Base-by-base conservation (phyloP, 306 rosid genomes). In the Vigna angularis region DNA sequence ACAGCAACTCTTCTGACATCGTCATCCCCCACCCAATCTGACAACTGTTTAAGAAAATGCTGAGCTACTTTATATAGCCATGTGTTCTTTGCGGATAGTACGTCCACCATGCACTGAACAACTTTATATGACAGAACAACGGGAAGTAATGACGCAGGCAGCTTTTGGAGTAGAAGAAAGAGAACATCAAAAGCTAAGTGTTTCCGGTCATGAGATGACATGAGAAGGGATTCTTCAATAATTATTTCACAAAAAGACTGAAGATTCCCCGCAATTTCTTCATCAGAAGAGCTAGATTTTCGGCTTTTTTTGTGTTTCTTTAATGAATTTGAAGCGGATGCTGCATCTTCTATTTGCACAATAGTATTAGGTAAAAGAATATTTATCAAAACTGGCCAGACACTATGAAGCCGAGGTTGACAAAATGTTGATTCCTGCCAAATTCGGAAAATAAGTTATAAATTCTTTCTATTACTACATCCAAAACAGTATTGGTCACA, bases 141-240 rank as follows among this genome's bases (percentile, higher is more conserved):
- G 0, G 94, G 89, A 66, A 95, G 82, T 24, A 87, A 86, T 77
- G 91, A 90, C 73, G 99, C 96, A 72, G 98, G 89, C 79, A 95
- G 57, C 86, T 82, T 93, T 42, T 88, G 96, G 62, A 91, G 85
- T 77, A 88, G 90, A 85, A 90, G 92, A 63, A 87, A 87, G 52
- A 95, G 85, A 83, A 95, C 81, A 74, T 93, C 96, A 63, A 95
- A 90, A 36, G 93, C 98, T 78, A 95, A 81, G 79, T 85, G 96
- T 73, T 95, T 93, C n/a, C 99, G 97, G 74, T 95, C 99, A 90
- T 95, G 99, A 76, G 99, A 95, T 74, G 99, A 95, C 7, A 82
- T 72, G 55, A 95, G 98, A 89, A 95, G 96, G 13, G 96, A 88
- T 79, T 90, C 97, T 79, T 93, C 99, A 82, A 93, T 81, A 79